Conservation (phyloP, 1,139 yeast genomes). For the Hansenula sp. region DNA sequence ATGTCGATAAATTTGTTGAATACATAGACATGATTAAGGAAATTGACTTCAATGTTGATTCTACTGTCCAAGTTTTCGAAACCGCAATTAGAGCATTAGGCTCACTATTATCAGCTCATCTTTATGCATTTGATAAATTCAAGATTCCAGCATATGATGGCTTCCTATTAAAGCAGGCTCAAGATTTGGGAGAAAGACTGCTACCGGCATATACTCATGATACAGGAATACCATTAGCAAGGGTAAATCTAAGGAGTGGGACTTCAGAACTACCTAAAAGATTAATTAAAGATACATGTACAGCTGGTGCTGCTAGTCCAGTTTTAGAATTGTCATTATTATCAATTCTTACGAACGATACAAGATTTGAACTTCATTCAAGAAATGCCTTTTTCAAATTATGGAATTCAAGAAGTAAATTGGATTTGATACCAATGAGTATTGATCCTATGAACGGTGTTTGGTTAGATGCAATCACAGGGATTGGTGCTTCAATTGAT, state of each 20-base stretch:
- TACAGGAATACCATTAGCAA: conserved; percentile 65
- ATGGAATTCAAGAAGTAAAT: conserved; percentile 62
- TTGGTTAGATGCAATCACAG: conserved; percentile 64
- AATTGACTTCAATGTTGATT: conserved; percentile 52
- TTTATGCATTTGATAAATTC: conserved; percentile 64
- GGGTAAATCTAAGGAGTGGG: conserved; percentile 62
- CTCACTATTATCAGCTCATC: conserved; percentile 72
- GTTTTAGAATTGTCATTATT: conserved; percentile 74
- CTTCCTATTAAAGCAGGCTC: conserved; percentile 61
- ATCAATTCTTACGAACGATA: conserved; percentile 70
- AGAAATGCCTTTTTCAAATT: conserved; percentile 61
- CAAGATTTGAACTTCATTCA: conserved; percentile 61
- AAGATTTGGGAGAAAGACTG: conserved; percentile 65
- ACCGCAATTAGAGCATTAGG: conserved; percentile 78
- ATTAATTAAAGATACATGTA: conserved; percentile 59
- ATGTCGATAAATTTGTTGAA: conserved; percentile 48
- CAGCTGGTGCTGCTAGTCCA: conserved; percentile 85
- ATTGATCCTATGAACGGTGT: conserved; percentile 55
- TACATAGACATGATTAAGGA: conserved; percentile 45
- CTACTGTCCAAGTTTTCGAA: conserved; percentile 84
- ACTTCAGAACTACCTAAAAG: conserved; percentile 31
- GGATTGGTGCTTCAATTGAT: conserved; percentile 92
- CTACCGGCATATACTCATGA: conserved; percentile 63
- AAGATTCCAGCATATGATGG: conserved; percentile 57
- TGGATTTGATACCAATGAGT: conserved; percentile 76